Percentiles rank a stretch among this genome's conserved stretches.
These are phyloP conservation scores for Ophidiomyces ophidiicola DNA, from an alignment of 2,329 filamentous ascomycete species.

Conservation along the genomic window DNA sequence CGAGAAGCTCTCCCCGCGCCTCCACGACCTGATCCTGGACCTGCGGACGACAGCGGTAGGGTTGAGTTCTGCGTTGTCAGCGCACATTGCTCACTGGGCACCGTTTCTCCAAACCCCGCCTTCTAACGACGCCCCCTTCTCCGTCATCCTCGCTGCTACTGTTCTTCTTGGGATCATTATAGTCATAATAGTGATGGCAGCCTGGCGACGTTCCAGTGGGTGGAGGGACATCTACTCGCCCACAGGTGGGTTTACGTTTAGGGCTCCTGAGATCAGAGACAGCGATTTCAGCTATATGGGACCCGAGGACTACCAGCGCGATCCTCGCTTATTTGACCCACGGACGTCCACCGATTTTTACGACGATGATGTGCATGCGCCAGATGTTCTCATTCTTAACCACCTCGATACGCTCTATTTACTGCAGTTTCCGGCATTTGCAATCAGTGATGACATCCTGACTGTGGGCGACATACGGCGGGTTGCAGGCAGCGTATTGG, in stretches of 20 bases:
- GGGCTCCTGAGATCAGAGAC: slow-evolving; percentile 2
- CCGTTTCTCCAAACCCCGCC: neutral
- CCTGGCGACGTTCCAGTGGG: slow-evolving; percentile 20
- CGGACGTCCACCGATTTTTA: neutral
- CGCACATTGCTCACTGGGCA: neutral
- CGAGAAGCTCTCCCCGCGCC: slow-evolving; percentile 18
- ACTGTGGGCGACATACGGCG: slow-evolving; percentile 33
- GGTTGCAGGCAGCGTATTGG: slow-evolving; percentile 29
- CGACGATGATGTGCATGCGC: slow-evolving; percentile 24
- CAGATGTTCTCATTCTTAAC: slow-evolving; percentile 35
- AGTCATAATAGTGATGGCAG: slow-evolving; percentile 24
- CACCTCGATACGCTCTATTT: slow-evolving; percentile 33
- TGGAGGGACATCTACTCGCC: slow-evolving; percentile 4
- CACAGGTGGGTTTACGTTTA: slow-evolving; percentile 2
- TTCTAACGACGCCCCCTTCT: slow-evolving; percentile 15
- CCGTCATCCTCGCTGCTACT: slow-evolving; percentile 20
- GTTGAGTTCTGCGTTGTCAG: slow-evolving; percentile 1
- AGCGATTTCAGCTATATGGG: slow-evolving; percentile 4
- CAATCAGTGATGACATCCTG: slow-evolving; percentile 36
- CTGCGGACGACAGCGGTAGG: neutral
- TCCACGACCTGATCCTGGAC: slow-evolving; percentile 21
- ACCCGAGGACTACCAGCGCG: slow-evolving; percentile 1
- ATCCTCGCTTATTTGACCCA: too few relatives aligned
- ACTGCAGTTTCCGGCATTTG: slow-evolving; percentile 35
- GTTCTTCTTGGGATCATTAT: slow-evolving; percentile 23